Base-by-base conservation (phyloP, 1,284 basidiomycete genomes). In the Cystobasidium sp. region DNA sequence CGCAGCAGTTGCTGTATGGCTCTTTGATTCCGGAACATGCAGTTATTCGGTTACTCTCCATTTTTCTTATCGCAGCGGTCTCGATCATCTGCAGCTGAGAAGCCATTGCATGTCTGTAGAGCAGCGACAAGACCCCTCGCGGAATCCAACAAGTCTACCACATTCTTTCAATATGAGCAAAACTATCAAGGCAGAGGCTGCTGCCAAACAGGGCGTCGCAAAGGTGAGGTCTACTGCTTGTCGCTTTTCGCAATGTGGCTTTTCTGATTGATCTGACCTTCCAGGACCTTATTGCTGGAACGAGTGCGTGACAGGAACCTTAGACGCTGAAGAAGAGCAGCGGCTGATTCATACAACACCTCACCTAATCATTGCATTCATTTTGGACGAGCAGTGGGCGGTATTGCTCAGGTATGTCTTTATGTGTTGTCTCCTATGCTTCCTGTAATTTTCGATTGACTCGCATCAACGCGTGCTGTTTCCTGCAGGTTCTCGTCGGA, bases 231-330 rank as follows among this genome's bases (percentile, higher is more conserved):
- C 4, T 31, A 1, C 0, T 22, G 43, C 44, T 22, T 2, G 24
- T 47, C 16, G 22, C 10, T 6, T 8, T 63, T 10, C 22, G 16
- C 43, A 47, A 49, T 31, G 31, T 31, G 31, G 61, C 44, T 20
- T 46, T 51, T 16, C 47, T 41, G n/a, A 47, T 22, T 63, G 43
- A 61, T 37, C 43, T 18, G 24, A 39, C 47, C 41, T n/a, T 51
- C 39, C 63, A 73, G 70, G 70, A 73, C 52, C 31, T 73, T 24
- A 22, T 73, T 37, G 70, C 70, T 16, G 70, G 70, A 49, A 73
- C 70, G 1, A 73, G 70, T 73, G 51, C 18, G 70, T 37, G 16
- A 52, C 22, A 22, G 14, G 14, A 63, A 3, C 3, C 37, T n/a
- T 12, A 0, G 43, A 9, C 1, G 37, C 56, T 3, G 24, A 58